A percentile compares a stretch with the other conserved stretches of the same genome.
phyloP scores from a whole-genome alignment of 257 asterid genomes.

The Solanum paucissectum region DNA sequence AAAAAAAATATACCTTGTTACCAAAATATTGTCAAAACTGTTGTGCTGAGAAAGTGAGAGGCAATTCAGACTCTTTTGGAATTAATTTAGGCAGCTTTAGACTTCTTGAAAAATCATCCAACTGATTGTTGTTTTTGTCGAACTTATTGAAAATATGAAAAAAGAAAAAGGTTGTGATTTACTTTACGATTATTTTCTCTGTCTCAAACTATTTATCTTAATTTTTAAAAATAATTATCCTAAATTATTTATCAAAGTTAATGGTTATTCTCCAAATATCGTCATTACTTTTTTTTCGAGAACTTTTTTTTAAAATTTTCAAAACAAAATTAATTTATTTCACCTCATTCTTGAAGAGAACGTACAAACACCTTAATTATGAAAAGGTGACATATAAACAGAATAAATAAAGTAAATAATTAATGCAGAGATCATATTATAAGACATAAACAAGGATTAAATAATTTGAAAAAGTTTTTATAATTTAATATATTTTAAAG shows the following conservation, averaged over 20 bases:
- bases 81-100: neutral
- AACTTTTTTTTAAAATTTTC: no score
- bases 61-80: neutral
- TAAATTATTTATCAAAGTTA: no score
- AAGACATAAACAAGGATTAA: neutral
- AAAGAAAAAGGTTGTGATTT: neutral
- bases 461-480: no score
- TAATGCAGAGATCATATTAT: no score
- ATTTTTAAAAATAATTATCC: neutral
- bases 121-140: neutral
- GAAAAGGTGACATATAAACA: no score
- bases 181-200: neutral
- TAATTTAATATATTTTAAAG: no score
- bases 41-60: neutral
- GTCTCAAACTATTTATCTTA: neutral
- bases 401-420: neutral
- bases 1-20: neutral
- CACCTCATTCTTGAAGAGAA: neutral
- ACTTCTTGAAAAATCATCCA: neutral
- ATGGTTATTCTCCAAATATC: neutral
- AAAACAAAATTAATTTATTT: no score
- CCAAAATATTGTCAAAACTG: neutral
- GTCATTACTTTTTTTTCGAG: no score
- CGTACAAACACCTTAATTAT: neutral
- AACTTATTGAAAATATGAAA: neutral